Evolutionary conservation across 306 rosid species (phyloP).

Genomic region (Vigna angularis): DNA sequence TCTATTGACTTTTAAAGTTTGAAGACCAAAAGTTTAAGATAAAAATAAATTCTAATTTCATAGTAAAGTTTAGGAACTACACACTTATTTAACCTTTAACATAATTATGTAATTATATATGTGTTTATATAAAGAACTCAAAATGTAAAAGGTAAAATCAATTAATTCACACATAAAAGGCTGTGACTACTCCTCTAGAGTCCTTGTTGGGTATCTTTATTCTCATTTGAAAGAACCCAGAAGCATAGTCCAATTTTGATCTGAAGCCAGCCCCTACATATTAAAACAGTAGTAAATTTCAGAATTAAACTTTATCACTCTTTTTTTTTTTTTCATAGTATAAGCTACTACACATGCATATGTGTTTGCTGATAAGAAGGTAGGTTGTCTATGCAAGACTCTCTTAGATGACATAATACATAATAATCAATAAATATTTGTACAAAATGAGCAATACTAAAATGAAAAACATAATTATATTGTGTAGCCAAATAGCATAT

Average conservation of each 20-base stretch:
- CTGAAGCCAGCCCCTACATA: constrained; percentile 52
- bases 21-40: no score
- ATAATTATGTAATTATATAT: neutral
- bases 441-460: neutral
- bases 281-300: neutral
- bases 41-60: no score
- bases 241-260: constrained; percentile 55
- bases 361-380: neutral
- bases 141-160: neutral
- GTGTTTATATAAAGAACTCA: neutral
- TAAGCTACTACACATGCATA: neutral
- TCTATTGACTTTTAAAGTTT: no score
- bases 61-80: no score
- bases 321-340: neutral
- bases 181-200: constrained; percentile 50
- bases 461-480: neutral
- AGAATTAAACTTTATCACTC: neutral
- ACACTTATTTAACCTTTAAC: neutral
- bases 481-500: no score
- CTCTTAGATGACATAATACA: no score
- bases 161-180: constrained; percentile 48
- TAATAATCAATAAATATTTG: neutral
- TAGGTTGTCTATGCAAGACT: no score
- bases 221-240: constrained; percentile 59
- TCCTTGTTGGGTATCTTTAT: constrained; percentile 50